Percentiles rank a stretch among this genome's conserved stretches.
Evolutionary conservation across 2,329 filamentous ascomycete species (phyloP).

Genomic region (Fusarium equiseti): DNA sequence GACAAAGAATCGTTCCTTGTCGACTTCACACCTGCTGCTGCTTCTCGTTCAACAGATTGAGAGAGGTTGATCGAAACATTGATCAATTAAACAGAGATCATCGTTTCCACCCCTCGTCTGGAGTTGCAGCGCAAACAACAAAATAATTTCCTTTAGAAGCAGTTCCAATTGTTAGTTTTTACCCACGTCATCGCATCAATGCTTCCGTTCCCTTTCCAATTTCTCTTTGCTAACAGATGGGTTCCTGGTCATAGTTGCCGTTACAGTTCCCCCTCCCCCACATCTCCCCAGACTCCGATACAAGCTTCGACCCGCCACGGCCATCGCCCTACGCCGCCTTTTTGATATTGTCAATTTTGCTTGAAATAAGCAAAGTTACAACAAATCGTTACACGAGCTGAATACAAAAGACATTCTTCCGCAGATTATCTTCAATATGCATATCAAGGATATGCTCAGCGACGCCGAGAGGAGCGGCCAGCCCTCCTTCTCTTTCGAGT

Average conservation of each 20-base stretch:
- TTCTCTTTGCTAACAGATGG: slow-evolving; percentile 26
- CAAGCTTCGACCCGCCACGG: slow-evolving; percentile 33
- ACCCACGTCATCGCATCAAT: background rate
- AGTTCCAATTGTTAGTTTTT: slow-evolving; percentile 25
- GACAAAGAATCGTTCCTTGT: background rate
- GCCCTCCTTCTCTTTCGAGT: slow-evolving; percentile 98
- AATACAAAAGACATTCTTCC: background rate
- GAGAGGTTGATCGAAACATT: slow-evolving; percentile 33
- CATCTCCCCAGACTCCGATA: slow-evolving; percentile 24
- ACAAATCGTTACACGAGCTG: background rate
- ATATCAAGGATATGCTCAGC: slow-evolving; percentile 91
- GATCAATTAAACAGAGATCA: slow-evolving; percentile 35
- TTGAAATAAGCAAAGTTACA: slow-evolving; percentile 6
- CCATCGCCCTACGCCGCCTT: slow-evolving; percentile 3
- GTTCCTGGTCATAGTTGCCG: slow-evolving; percentile 19
- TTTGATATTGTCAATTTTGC: background rate
- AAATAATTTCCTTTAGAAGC: background rate
- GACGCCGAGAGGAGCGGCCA: slow-evolving; percentile 82
- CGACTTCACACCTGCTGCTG: slow-evolving; percentile 41
- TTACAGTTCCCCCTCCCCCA: slow-evolving; percentile 33
- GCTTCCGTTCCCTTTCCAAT: background rate
- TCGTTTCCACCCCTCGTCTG: slow-evolving; percentile 43
- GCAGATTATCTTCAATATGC: slow-evolving; percentile 72
- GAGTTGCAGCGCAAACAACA: slow-evolving; percentile 43
- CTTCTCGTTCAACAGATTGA: slow-evolving; percentile 44